These are phyloP conservation scores for Dimocarpus longan DNA, from an alignment of 345 rosid species.

Conservation along the genomic window DNA sequence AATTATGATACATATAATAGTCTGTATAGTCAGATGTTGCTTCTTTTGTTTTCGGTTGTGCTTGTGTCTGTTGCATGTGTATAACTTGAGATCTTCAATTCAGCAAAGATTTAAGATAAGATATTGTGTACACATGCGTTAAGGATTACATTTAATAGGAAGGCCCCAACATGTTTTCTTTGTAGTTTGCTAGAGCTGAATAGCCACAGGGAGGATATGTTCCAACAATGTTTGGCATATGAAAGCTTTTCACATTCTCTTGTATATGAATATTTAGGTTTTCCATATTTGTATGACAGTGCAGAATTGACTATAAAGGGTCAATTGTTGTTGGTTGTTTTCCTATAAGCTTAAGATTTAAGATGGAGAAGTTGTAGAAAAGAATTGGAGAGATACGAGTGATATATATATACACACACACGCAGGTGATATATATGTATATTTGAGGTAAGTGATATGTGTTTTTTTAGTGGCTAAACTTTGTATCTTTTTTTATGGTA, in stretches of 20 bases:
- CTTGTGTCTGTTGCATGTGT: neutral
- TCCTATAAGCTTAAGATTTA: neutral
- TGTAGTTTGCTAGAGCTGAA: no score
- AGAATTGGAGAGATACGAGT: no score
- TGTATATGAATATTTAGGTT: no score
- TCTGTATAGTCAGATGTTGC: neutral
- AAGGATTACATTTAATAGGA: neutral
- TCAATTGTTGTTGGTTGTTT: no score
- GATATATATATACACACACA: no score
- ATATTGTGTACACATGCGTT: neutral
- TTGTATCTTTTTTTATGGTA: no score
- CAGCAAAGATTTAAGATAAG: neutral
- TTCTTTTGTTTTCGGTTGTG: slow-evolving; percentile 1
- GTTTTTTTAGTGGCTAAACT: no score
- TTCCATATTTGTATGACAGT: no score
- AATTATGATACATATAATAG: neutral
- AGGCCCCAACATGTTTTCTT: neutral
- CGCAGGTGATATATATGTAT: no score
- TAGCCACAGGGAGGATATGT: neutral
- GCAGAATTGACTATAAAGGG: no score
- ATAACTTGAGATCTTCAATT: neutral
- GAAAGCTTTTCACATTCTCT: neutral
- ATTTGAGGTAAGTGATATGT: no score
- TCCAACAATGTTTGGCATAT: neutral
- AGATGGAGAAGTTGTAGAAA: no score